These are phyloP conservation scores for Termitomyces sp. DNA, from an alignment of 768 basidiomycete genomes.

Conservation along the genomic window DNA sequence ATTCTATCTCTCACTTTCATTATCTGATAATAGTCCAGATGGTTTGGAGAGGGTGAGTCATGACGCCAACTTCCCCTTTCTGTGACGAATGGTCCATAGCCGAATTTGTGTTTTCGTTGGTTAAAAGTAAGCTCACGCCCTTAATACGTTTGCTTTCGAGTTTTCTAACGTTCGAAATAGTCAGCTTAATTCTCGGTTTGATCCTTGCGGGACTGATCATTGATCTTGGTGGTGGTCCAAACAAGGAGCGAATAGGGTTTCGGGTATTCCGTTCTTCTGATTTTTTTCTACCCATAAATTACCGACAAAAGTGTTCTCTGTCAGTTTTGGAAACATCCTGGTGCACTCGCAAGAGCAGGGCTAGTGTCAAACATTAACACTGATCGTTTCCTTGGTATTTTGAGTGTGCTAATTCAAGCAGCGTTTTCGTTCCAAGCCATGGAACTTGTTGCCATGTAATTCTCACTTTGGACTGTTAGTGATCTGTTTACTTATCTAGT, in stretches of 20 bases:
- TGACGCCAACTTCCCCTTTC: neutral
- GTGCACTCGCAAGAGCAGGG: constrained; percentile 42
- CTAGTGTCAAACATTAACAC: constrained; percentile 36
- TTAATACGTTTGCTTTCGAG: neutral
- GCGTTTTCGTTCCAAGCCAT: constrained; percentile 78
- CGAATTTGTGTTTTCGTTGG: constrained; percentile 60
- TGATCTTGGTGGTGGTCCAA: constrained; percentile 74
- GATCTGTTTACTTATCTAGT: constrained; percentile 1
- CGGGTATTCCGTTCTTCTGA: constrained; percentile 33
- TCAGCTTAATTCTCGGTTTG: constrained; percentile 54
- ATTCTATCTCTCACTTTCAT: neutral
- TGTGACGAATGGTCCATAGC: constrained; percentile 26
- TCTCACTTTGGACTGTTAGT: neutral
- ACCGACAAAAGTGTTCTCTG: neutral
- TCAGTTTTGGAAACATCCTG: constrained; percentile 71
- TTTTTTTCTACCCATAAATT: neutral
- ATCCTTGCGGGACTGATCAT: constrained; percentile 61
- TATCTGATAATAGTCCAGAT: constrained; percentile 23
- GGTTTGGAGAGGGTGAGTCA: constrained; percentile 57
- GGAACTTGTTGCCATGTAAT: constrained; percentile 65
- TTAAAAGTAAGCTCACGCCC: constrained; percentile 43
- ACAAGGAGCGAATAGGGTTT: constrained; percentile 63
- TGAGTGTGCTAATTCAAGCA: constrained; percentile 42
- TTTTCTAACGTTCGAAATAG: constrained; percentile 21
- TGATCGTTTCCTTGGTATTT: constrained; percentile 40